These are phyloP conservation scores for Leccinum griseonigrum DNA, from an alignment of 1,284 basidiomycete species.

Conservation along the genomic window DNA sequence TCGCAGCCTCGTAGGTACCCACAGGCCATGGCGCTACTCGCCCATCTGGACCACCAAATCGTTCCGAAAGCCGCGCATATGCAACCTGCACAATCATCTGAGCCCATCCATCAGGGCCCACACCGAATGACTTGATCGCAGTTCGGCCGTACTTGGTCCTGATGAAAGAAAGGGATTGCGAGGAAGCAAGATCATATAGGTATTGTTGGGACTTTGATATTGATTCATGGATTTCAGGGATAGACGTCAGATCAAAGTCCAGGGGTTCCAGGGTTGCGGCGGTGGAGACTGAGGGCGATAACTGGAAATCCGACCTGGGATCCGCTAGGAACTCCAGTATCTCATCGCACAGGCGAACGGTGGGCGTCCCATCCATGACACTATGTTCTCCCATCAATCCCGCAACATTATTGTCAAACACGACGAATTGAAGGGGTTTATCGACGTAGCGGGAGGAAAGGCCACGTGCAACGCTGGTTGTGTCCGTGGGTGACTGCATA, in stretches of 20 bases:
- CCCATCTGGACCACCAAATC: conserved; percentile 34
- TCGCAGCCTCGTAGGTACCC: conserved; percentile 87
- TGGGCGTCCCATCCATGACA: conserved; percentile 84
- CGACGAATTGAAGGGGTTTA: conserved; percentile 81
- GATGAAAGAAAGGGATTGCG: conserved; percentile 66
- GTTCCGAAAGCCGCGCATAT: conserved; percentile 61
- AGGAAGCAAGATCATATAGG: conserved; percentile 59
- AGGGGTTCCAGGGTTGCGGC: conserved; percentile 42
- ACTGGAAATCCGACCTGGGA: conserved; percentile 56
- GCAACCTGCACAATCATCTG: conserved; percentile 90
- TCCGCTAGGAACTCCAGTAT: conserved; percentile 63
- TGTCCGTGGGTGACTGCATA: conserved; percentile 12
- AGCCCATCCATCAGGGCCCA: conserved; percentile 90
- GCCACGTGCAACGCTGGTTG: conserved; percentile 37
- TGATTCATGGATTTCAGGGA: conserved; percentile 38
- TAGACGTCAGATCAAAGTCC: conserved; percentile 62
- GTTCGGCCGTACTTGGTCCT: conserved; percentile 82
- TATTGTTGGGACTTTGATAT: conserved; percentile 58
- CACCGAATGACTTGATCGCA: conserved; percentile 82
- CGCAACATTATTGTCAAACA: conserved; percentile 76
- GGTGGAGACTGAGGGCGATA: conserved; percentile 29
- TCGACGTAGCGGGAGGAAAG: conserved; percentile 78
- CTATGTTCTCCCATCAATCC: conserved; percentile 93
- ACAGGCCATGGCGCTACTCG: conserved; percentile 40
- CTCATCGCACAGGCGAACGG: conserved; percentile 60